phyloP scores from a whole-genome alignment of 768 basidiomycete genomes.

The Gloeostereum incarnatum region DNA sequence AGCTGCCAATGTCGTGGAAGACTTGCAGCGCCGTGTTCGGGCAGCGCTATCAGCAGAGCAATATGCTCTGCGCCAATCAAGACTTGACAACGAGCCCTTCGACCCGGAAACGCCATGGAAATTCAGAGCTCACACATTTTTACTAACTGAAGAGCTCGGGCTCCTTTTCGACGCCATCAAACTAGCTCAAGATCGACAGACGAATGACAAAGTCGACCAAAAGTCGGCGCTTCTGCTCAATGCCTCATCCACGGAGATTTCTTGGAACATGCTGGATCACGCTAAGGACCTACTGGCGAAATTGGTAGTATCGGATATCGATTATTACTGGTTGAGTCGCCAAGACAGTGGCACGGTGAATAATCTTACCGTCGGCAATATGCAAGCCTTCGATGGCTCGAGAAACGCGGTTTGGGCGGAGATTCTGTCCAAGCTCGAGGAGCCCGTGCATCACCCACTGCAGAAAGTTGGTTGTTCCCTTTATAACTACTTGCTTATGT shows the following conservation, averaged over 20 bases:
- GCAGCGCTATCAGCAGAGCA: constrained; percentile 27
- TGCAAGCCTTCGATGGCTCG: constrained; percentile 82
- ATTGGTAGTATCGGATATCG: constrained; percentile 68
- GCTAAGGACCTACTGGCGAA: constrained; percentile 70
- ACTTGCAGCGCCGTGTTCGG: constrained; percentile 67
- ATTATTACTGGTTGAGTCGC: constrained; percentile 77
- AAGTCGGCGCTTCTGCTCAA: constrained; percentile 77
- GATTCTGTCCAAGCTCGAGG: constrained; percentile 73
- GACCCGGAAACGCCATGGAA: constrained; percentile 39
- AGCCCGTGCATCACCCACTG: constrained; percentile 60
- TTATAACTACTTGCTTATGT: background rate
- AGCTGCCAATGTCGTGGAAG: constrained; percentile 61
- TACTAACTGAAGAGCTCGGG: constrained; percentile 71
- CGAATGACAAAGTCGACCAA: constrained; percentile 56
- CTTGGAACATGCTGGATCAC: constrained; percentile 85
- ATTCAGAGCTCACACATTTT: constrained; percentile 49
- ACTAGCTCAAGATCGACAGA: constrained; percentile 68
- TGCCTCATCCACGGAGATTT: constrained; percentile 78
- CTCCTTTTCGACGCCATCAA: constrained; percentile 83
- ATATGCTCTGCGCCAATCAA: background rate
- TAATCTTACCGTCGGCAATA: constrained; percentile 61
- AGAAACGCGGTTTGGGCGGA: constrained; percentile 80
- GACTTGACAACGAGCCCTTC: constrained; percentile 22
- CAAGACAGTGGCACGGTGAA: constrained; percentile 85
- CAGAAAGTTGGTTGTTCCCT: constrained; percentile 41